Percentiles rank a stretch among this genome's conserved stretches.
Evolutionary conservation across 768 basidiomycete species (phyloP).

Genomic region (Coprinellus micaceus): DNA sequence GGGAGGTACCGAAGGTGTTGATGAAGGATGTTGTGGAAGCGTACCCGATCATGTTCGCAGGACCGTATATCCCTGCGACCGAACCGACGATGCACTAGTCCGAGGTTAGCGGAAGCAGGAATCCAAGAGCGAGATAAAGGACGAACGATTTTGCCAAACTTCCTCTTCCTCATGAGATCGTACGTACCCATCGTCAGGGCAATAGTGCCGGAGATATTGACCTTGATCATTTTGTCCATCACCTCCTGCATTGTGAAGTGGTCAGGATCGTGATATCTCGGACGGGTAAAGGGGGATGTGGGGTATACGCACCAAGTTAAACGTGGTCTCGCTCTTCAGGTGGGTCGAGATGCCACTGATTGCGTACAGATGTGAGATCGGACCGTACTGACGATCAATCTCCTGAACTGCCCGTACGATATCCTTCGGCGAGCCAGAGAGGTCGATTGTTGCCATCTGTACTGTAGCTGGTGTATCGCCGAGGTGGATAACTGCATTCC

Average conservation of each 20-base stretch:
- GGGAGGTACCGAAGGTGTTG: slow-evolving; percentile 27
- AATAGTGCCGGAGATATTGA: slow-evolving; percentile 26
- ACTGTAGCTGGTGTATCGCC: slow-evolving; percentile 21
- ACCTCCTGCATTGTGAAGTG: slow-evolving; percentile 16
- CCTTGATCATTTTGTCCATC: slow-evolving; percentile 26
- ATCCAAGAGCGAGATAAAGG: too few species aligned
- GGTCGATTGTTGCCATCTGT: slow-evolving; percentile 21
- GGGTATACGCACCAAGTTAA: slow-evolving; percentile 19
- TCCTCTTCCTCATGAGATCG: slow-evolving; percentile 27
- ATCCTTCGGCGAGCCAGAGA: slow-evolving; percentile 17
- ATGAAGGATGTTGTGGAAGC: slow-evolving; percentile 30
- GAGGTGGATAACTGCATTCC: slow-evolving; percentile 18
- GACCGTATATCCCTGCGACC: slow-evolving; percentile 22
- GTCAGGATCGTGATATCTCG: neutral
- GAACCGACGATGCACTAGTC: slow-evolving; percentile 30
- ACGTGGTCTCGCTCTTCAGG: slow-evolving; percentile 15
- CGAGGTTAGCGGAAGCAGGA: too few species aligned
- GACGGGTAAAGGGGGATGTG: neutral
- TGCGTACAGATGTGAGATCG: slow-evolving; percentile 30
- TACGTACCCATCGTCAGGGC: slow-evolving; percentile 23
- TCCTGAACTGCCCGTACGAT: slow-evolving; percentile 16
- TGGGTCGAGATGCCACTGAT: slow-evolving; percentile 25
- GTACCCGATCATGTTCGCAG: slow-evolving; percentile 31
- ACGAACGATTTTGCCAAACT: slow-evolving; percentile 28
- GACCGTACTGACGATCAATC: slow-evolving; percentile 25